Conservation (phyloP, 495 filamentous ascomycete genomes). For the Neohortaea acidophila region DNA sequence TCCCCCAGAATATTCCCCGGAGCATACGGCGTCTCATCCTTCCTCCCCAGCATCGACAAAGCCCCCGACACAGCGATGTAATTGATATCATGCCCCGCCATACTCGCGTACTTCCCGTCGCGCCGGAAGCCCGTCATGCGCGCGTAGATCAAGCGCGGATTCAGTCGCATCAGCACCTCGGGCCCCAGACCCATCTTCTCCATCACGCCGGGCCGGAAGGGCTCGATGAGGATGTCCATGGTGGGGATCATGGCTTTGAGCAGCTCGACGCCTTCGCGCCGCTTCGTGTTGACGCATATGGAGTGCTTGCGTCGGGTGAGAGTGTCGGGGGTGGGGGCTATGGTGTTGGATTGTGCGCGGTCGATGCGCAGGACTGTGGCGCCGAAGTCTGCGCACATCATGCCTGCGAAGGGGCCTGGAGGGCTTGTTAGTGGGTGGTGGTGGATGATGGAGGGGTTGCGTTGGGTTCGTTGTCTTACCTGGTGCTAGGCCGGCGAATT, state of each 20-base stretch:
- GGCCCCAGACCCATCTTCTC: conserved; percentile 70
- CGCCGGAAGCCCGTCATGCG: conserved; percentile 81
- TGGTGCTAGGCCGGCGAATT: conserved; percentile 80
- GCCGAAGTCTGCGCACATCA: conserved; percentile 79
- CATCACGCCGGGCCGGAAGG: conserved; percentile 78
- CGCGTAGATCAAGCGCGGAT: conserved; percentile 66
- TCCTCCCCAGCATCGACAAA: conserved; percentile 56
- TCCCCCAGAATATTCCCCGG: conserved; percentile 77
- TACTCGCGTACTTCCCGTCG: conserved; percentile 65
- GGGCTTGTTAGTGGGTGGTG: not conserved
- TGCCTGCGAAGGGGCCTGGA: conserved; percentile 70
- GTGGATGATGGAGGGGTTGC: not conserved
- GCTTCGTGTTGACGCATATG: conserved; percentile 63
- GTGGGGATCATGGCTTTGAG: conserved; percentile 45
- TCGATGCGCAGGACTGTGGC: conserved; percentile 81
- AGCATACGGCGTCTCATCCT: conserved; percentile 52
- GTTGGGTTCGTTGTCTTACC: conserved; percentile 34
- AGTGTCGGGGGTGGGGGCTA: conserved; percentile 43
- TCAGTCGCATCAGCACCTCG: conserved; percentile 41
- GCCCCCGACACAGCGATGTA: conserved; percentile 82
- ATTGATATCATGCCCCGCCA: conserved; percentile 98
- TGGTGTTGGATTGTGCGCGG: conserved; percentile 34
- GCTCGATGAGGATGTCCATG: conserved; percentile 77
- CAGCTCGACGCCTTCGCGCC: conserved; percentile 41
- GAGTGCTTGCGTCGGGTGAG: conserved; percentile 67